A percentile compares a stretch with the other conserved stretches of the same genome.
Conservation (phyloP, 306 rosid species). For the Glycine latifolia region DNA sequence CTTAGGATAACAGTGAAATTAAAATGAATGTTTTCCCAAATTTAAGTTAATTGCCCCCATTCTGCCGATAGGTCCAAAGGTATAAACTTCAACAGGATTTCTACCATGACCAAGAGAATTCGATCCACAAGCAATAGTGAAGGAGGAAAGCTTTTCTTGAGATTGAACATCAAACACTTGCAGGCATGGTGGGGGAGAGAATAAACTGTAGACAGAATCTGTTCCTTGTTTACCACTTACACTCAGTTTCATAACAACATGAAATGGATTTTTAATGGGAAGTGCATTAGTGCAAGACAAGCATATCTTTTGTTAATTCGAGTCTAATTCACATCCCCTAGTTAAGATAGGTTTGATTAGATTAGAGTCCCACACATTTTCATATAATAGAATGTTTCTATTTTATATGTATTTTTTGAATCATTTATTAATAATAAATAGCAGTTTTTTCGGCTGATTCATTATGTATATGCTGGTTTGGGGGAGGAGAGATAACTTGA, state of each 20-base stretch:
- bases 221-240: constrained; percentile 13
- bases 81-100: constrained; percentile 45
- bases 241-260: constrained; percentile 20
- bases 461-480: constrained; percentile 16
- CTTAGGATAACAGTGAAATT: constrained; percentile 49
- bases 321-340: constrained; percentile 45
- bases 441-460: constrained; percentile 46
- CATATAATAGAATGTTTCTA: constrained; percentile 52
- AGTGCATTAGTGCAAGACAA: constrained; percentile 40
- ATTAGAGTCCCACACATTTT: constrained; percentile 57
- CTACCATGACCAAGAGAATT: constrained; percentile 31
- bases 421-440: constrained; percentile 52
- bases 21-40: constrained; percentile 41
- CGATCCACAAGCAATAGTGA: constrained; percentile 30
- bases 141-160: constrained; percentile 32
- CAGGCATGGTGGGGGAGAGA: constrained; percentile 27
- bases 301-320: constrained; percentile 33
- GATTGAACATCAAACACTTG: constrained; percentile 42
- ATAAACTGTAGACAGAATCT: constrained; percentile 7
- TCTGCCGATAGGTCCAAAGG: constrained; percentile 37
- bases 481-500: neutral
- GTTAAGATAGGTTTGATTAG: constrained; percentile 55
- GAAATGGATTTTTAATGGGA: constrained; percentile 23
- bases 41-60: constrained; percentile 33
- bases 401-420: constrained; percentile 56